Base-by-base conservation (phyloP, 1,284 basidiomycete genomes). In the Malassezia dermatis region DNA sequence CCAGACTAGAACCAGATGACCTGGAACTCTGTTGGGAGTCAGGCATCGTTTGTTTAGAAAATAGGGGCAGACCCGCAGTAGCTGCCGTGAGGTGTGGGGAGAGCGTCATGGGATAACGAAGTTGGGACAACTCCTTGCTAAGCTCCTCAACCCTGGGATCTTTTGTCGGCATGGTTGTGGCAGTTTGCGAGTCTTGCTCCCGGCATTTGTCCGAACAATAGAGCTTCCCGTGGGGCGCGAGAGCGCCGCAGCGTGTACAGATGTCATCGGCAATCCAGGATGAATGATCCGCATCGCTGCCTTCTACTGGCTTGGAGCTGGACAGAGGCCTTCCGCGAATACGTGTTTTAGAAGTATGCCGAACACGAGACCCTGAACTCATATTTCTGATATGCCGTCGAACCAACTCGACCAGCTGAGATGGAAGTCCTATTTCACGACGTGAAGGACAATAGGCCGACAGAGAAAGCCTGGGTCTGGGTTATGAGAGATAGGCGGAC, bases 211-310 rank as follows among this genome's bases (percentile, higher is more conserved):
- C 30, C n/a, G 55, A 52, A 32, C 55, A 57, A 21, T 57, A 57
- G 5, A 57, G 49, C 32, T 57, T 57, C 3, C 55, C 49, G 23
- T 57, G 43, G 2, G 49, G 55, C 10, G 55, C 50, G 17, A 46
- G 42, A 7, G 49, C 55, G 17, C 55, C 55, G 24, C 55, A 57
- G 12, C 34, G 49, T 12, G 49, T 48, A 34, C 55, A 57, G 17
- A 57, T 51, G 30, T 57, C 55, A 30, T 57, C 55, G 4, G 55
- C 55, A 43, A 57, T 57, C 55, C 55, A 57, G 4, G 55, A 52
- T 19, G 49, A 51, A 10, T 51, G 48, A 8, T 56, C 48, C 12
- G 51, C 48, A 12, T 43, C 37, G 19, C 7, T 21, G 37, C 37
- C 37, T 19, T 39, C 37, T 5, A 15, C 37, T 10, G 19, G 19